These are phyloP conservation scores for Clavariopsis aquatica DNA, from an alignment of 495 filamentous ascomycete species.

Conservation along the genomic window DNA sequence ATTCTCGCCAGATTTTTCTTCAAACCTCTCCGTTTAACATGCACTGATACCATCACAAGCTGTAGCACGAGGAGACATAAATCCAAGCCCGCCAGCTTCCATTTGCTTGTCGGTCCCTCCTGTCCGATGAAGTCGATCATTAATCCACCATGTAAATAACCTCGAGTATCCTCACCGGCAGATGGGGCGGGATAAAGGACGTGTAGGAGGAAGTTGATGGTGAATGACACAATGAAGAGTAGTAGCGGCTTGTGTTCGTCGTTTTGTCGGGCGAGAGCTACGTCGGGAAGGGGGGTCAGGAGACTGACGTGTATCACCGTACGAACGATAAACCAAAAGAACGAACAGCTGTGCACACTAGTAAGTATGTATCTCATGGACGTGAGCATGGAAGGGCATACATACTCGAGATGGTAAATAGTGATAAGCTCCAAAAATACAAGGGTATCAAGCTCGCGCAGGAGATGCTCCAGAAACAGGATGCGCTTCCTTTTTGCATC, in stretches of 20 bases:
- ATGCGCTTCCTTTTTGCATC: slow-evolving; percentile 55
- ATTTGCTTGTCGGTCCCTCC: slow-evolving; percentile 67
- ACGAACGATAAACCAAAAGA: slow-evolving; percentile 69
- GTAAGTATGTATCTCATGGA: slow-evolving; percentile 9
- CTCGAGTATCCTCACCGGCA: slow-evolving; percentile 73
- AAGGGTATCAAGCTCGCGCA: slow-evolving; percentile 74
- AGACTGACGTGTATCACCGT: slow-evolving; percentile 70
- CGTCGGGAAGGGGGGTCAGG: slow-evolving; percentile 75
- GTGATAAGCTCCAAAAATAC: slow-evolving; percentile 78
- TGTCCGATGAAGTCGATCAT: slow-evolving; percentile 89
- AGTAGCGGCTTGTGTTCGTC: slow-evolving; percentile 46
- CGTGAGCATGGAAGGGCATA: slow-evolving; percentile 23
- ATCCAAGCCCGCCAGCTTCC: slow-evolving; percentile 66
- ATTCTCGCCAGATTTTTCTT: slow-evolving; percentile 40
- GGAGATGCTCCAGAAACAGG: slow-evolving; percentile 67
- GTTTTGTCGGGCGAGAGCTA: slow-evolving; percentile 56
- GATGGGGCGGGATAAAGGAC: slow-evolving; percentile 59
- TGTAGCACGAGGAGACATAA: slow-evolving; percentile 65
- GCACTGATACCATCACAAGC: slow-evolving; percentile 71
- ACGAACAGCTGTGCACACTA: slow-evolving; percentile 64
- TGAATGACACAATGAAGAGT: slow-evolving; percentile 54
- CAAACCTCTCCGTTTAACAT: slow-evolving; percentile 66
- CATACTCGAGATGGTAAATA: slow-evolving; percentile 91
- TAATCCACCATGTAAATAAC: slow-evolving; percentile 81
- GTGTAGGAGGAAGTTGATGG: slow-evolving; percentile 74